Base-by-base conservation (phyloP, 2,329 filamentous ascomycete genomes). In the Macrophomina phaseolina region DNA sequence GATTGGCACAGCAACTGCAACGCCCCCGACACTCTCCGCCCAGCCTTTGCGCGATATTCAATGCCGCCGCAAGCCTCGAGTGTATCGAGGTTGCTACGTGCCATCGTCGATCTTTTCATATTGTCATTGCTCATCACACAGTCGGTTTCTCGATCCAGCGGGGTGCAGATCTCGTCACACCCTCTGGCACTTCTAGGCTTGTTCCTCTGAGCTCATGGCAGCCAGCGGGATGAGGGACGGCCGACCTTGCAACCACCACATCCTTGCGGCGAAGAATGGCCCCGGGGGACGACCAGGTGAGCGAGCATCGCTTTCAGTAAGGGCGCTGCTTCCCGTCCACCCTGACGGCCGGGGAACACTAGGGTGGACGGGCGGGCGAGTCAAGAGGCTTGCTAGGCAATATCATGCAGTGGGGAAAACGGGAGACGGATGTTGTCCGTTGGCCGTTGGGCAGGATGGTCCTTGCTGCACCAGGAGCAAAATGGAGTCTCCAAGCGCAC, bases 371-470 rank as follows among this genome's bases (percentile, higher is more conserved):
- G 45, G 8, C 38, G 34, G 46, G 53, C 61, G 61, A 64, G 58
- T 62, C 58, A 62, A 61, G 58, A 62, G 32, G 42, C 42, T 9
- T 36, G 58, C 18, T 38, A 16, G 40, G 58, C 42, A 38, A 48
- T 62, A 49, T 62, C 58, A 64, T 64, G 61, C 48, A 30, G 61
- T 64, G 61, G 61, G 49, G 61, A 64, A 52, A 40, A 62, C 58
- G 58, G 58, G 58, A 62, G 58, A 62, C 58, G 58, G 58, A 45
- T 36, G 58, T 62, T 30, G 58, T 62, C 58, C 58, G 58, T 62
- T 38, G 58, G 61, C 46, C 61, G 61, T 64, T 64, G 61, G 61
- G 61, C 48, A 64, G 61, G 61, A 64, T 64, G 61, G 46, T 52
- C 61, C 61, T 38, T 64, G 61, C 61, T 52, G 18, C 16, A 6